Percentiles rank a stretch among this genome's conserved stretches.
phyloP scores from a whole-genome alignment of 176 grass and related monocot genomes.

The Hyparrhenia diplandra region DNA sequence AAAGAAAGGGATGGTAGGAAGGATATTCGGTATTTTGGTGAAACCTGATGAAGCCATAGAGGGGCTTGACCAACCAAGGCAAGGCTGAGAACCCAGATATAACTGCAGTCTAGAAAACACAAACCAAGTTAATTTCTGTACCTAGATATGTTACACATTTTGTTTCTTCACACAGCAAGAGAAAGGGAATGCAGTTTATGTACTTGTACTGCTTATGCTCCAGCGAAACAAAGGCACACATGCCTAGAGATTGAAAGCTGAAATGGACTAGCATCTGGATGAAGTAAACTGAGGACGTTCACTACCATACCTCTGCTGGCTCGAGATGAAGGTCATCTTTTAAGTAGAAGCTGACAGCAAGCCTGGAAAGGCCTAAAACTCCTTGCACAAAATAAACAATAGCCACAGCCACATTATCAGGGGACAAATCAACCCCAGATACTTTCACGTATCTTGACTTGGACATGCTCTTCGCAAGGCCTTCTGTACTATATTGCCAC shows the following conservation, averaged over 20 bases:
- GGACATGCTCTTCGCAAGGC: conserved; percentile 32
- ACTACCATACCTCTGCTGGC: conserved; percentile 75
- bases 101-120: conserved; percentile 85
- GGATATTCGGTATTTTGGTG: not conserved
- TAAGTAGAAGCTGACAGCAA: conserved; percentile 93
- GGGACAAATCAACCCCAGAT: conserved; percentile 83
- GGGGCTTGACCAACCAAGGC: conserved; percentile 96
- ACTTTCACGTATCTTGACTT: conserved; percentile 42
- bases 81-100: conserved; percentile 88
- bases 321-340: conserved; percentile 97
- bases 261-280: not conserved
- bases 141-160: not conserved
- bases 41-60: conserved; percentile 98
- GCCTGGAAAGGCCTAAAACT: conserved; percentile 81
- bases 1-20: not conserved
- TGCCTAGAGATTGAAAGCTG: not conserved
- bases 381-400: conserved; percentile 99
- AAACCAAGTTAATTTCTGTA: conserved; percentile 29
- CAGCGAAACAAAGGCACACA: conserved; percentile 6
- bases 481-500: conserved; percentile 20
- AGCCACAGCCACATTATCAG: conserved; percentile 89
- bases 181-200: conserved; percentile 8
- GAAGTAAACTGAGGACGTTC: not conserved
- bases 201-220: not conserved
- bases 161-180: not conserved